Conservation (phyloP, 176 grass and related monocot genomes). For the Triticum turgidum region DNA sequence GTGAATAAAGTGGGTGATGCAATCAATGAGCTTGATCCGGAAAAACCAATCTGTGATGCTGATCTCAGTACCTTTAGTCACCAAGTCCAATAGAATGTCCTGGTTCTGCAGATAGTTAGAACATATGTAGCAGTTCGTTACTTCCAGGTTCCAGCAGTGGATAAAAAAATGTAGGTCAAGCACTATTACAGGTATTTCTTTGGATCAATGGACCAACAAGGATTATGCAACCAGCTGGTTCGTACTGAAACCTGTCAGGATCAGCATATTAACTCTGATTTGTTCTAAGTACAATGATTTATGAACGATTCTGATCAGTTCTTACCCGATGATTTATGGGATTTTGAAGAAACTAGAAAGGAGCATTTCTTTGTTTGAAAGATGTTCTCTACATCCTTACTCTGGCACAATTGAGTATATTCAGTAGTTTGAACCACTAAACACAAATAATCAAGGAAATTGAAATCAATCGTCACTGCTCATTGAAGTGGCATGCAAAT, state of each 20-base stretch:
- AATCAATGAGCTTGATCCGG: slow-evolving; percentile 79
- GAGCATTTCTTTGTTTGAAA: background rate
- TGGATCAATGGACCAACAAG: background rate
- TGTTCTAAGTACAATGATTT: background rate
- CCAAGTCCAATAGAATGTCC: slow-evolving; percentile 53
- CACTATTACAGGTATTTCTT: slow-evolving; percentile 10
- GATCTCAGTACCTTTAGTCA: slow-evolving; percentile 57
- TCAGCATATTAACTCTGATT: background rate
- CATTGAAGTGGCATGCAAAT: background rate
- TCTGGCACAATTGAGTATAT: background rate
- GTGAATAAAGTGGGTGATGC: slow-evolving; percentile 70
- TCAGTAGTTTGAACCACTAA: slow-evolving; percentile 8
- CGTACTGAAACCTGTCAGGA: background rate
- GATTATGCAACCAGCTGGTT: background rate
- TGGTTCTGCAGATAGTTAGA: slow-evolving; percentile 49
- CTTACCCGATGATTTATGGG: background rate
- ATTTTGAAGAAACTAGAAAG: slow-evolving; percentile 9
- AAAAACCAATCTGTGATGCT: slow-evolving; percentile 61
- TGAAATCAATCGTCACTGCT: background rate
- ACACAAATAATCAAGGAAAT: background rate
- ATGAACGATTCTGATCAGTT: background rate
- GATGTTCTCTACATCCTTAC: slow-evolving; percentile 10
- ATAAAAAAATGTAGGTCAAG: slow-evolving; percentile 5
- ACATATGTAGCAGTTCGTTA: slow-evolving; percentile 41
- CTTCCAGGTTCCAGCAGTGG: slow-evolving; percentile 5